Evolutionary conservation across 176 grass and related monocot genomes (phyloP).

Genomic region (Oryza glaberrima): DNA sequence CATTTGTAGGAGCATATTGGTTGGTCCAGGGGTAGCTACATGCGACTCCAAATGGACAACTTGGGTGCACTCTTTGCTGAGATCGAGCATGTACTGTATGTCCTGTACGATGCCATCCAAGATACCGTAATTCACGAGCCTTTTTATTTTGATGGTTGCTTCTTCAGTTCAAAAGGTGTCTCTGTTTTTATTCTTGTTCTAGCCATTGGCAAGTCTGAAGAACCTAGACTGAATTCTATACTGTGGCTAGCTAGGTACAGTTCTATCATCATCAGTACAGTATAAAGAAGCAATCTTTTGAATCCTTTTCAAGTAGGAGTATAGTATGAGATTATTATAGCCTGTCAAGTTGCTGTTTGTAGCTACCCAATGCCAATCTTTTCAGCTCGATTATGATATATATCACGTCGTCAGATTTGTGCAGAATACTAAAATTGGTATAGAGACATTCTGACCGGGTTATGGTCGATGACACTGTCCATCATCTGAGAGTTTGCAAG

Average conservation of each 20-base stretch:
- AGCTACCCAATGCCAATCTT: neutral
- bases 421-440: neutral
- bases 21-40: neutral
- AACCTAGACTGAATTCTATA: neutral
- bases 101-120: neutral
- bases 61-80: slow-evolving; percentile 30
- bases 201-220: neutral
- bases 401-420: neutral
- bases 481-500: neutral
- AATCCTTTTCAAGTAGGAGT: neutral
- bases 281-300: neutral
- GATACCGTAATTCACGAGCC: neutral
- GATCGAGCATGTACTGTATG: neutral
- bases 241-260: neutral
- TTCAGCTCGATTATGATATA: neutral
- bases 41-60: neutral
- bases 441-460: no score
- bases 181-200: neutral
- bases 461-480: neutral
- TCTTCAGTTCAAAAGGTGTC: neutral
- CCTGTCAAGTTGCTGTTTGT: neutral
- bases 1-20: neutral
- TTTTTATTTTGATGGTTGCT: neutral
- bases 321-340: neutral
- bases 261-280: neutral